These are phyloP conservation scores for Gossypium davidsonii DNA, from an alignment of 441 rosid species.

Conservation along the genomic window DNA sequence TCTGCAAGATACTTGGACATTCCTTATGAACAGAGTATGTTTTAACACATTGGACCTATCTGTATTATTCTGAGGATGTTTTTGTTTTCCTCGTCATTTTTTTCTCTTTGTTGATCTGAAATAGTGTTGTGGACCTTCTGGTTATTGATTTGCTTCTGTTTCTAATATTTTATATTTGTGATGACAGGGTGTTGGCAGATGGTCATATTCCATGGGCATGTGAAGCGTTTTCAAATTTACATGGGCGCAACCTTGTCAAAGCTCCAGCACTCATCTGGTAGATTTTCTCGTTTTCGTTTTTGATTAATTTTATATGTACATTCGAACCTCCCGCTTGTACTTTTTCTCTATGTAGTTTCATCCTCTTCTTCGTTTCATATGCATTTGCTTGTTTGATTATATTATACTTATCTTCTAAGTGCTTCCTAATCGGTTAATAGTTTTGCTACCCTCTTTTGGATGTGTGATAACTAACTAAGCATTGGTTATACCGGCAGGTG, in stretches of 20 bases:
- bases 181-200: conserved; percentile 83
- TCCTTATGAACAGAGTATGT: not conserved
- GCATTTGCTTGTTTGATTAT: not conserved
- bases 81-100: not conserved
- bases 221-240: conserved; percentile 86
- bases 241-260: conserved; percentile 59
- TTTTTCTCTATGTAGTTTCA: not conserved
- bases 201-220: conserved; percentile 99
- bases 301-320: not conserved
- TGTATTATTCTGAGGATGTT: not conserved
- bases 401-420: not conserved
- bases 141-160: not conserved
- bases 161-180: not conserved
- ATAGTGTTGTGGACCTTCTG: not conserved
- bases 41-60: not conserved
- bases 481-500: conserved; percentile 50
- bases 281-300: not conserved
- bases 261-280: conserved; percentile 72
- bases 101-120: not conserved
- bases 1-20: not conserved
- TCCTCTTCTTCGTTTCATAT: not conserved
- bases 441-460: not conserved
- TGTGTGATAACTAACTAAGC: not conserved
- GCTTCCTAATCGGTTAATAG: not conserved
- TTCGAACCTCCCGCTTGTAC: not conserved